Conservation (phyloP, 768 basidiomycete genomes). For the Phylloporus rhodoxanthus region DNA sequence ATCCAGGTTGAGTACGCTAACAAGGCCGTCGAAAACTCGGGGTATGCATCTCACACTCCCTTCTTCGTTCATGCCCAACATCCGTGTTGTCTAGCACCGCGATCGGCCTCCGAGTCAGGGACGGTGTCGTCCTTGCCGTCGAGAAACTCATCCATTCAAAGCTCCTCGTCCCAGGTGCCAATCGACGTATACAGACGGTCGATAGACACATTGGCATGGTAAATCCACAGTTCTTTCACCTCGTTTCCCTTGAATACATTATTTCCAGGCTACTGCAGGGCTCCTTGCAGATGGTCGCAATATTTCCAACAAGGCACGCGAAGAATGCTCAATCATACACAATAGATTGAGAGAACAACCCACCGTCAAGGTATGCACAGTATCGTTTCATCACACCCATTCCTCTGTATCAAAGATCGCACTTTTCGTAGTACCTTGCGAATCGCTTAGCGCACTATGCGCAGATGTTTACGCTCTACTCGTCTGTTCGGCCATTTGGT, state of each 20-base stretch:
- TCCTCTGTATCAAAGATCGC: background rate
- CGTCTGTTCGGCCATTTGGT: constrained; percentile 95
- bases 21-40: constrained; percentile 98
- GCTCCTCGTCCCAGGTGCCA: constrained; percentile 86
- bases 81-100: constrained; percentile 58
- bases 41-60: constrained; percentile 42
- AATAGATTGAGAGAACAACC: constrained; percentile 68
- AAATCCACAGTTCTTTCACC: constrained; percentile 13
- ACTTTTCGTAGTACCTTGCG: constrained; percentile 42
- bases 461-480: constrained; percentile 95
- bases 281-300: constrained; percentile 91
- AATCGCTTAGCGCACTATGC: constrained; percentile 85
- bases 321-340: constrained; percentile 73
- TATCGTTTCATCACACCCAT: background rate
- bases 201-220: constrained; percentile 94
- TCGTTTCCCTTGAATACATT: background rate
- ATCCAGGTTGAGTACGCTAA: constrained; percentile 91
- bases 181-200: constrained; percentile 88
- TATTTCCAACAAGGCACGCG: constrained; percentile 75
- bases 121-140: constrained; percentile 92
- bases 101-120: constrained; percentile 92
- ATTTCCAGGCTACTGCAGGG: constrained; percentile 79
- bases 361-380: constrained; percentile 63
- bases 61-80: background rate
- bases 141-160: constrained; percentile 97